Evolutionary conservation across 345 rosid species (phyloP), one percentile per base, ranked within the genome.

Genomic region (Citrus unshiu): DNA sequence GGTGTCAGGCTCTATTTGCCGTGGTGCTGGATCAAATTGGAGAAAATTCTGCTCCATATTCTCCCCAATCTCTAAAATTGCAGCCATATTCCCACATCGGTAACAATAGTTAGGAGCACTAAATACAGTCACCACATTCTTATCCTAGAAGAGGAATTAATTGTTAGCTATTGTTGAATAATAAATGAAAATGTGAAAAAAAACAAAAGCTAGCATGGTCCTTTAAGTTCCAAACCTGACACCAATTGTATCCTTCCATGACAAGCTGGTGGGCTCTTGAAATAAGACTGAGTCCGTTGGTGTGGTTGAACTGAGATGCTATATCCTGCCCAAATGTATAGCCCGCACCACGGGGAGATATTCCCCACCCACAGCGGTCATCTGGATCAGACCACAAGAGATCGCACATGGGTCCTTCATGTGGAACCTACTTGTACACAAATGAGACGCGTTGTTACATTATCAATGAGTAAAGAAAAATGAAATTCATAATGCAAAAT

Each of bases 321-420:
- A 95, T 95, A 82, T 96, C 99, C 84, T 94, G 98, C 64, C 97
- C 97, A 70, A 95, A 95, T 1, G 98, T 95, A 80, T 95, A 95
- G 64, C 98, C 97, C 70, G 98, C 98, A 65, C 98, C 98, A 70
- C 98, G 97, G n/a, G 98, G 98, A 65, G 98, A 93, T 78, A 95
- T 95, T 25, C 98, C 98, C 98, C 98, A 95, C 39, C 98, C 97
- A 76, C 98, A 95, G 18, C 98, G 91, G 60, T 95, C 98, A 39
- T 93, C 98, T 34, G 98, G 99, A 83, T 96, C 99, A 40, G 99
- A 96, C 99, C 99, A 95, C 79, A 95, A 84, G 61, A 95, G 94
- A 85, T 95, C 98, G 69, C 98, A 95, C 98, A 95, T 95, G 30
- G 98, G 98, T 68, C 98, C 98, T 90, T 95, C 98, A 77, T 93